These are phyloP conservation scores for Aspergillus eucalypticola DNA, from an alignment of 2,329 filamentous ascomycete species.

Conservation along the genomic window DNA sequence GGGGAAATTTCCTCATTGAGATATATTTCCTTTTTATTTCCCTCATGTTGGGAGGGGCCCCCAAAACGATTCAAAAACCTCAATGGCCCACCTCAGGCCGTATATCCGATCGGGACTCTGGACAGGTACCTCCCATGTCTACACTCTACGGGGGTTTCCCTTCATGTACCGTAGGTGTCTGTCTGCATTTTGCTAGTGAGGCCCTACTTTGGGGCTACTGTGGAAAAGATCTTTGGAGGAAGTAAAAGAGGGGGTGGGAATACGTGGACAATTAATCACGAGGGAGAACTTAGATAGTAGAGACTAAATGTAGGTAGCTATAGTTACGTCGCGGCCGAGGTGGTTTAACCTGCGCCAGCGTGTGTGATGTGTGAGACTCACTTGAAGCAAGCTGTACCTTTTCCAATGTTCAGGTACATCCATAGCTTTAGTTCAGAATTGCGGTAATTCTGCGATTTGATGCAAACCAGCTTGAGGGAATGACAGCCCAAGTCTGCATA, in stretches of 20 bases:
- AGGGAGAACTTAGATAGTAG: conserved; percentile 5
- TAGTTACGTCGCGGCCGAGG: not conserved
- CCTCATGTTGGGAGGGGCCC: too few species aligned
- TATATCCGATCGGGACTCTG: conserved; percentile 4
- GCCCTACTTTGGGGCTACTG: not conserved
- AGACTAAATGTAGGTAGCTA: conserved; percentile 1
- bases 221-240: conserved; percentile 2
- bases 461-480: not conserved
- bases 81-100: conserved; percentile 5
- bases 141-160: not conserved
- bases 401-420: not conserved
- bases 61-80: conserved; percentile 3
- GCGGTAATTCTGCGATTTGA: not conserved
- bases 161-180: not conserved
- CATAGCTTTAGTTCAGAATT: not conserved
- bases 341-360: too few species aligned
- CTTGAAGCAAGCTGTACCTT: not conserved
- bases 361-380: too few species aligned
- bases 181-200: not conserved
- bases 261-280: not conserved
- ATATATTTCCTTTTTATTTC: not conserved
- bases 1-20: conserved; percentile 17
- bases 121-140: not conserved
- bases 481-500: conserved; percentile 9
- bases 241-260: not conserved